These are phyloP conservation scores for Thalassia testudinum DNA, from an alignment of 116 monocot species.

Conservation along the genomic window DNA sequence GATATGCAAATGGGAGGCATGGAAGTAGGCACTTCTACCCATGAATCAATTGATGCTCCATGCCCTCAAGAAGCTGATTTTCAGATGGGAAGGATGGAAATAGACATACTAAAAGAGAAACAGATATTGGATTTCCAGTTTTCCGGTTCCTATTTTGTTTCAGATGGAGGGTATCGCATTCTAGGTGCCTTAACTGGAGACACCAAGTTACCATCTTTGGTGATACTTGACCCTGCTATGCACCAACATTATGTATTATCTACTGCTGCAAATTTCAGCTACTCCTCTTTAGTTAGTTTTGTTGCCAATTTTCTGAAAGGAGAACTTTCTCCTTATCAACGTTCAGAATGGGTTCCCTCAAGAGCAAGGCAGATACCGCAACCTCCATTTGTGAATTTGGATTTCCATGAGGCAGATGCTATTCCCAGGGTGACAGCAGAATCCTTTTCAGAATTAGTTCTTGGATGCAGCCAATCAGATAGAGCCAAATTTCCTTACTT, in stretches of 20 bases:
- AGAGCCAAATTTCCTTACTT: conserved; percentile 2
- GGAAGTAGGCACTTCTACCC: too few relatives aligned
- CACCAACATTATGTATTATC: conserved; percentile 60
- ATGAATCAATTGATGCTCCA: too few relatives aligned
- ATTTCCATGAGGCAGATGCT: conserved; percentile 75
- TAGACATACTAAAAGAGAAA: conserved; percentile 5
- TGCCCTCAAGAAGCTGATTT: too few relatives aligned
- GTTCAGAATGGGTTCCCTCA: conserved; percentile 17
- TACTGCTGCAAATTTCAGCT: conserved; percentile 29
- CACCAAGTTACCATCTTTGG: conserved; percentile 55
- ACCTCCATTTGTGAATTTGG: conserved; percentile 86
- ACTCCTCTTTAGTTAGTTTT: conserved; percentile 44
- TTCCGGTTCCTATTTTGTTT: conserved; percentile 51
- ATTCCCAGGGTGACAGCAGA: conserved; percentile 49
- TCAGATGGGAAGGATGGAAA: conserved; percentile 5
- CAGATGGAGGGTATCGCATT: conserved; percentile 69
- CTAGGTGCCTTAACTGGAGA: conserved; percentile 52
- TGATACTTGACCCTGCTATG: conserved; percentile 57
- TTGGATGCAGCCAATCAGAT: conserved; percentile 32
- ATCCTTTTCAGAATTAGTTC: conserved; percentile 46
- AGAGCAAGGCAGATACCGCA: conserved; percentile 35
- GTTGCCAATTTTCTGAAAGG: conserved; percentile 48
- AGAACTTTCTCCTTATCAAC: conserved; percentile 60
- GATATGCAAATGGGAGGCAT: too few relatives aligned
- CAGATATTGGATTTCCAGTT: conserved; percentile 16